A percentile compares a stretch with the other conserved stretches of the same genome.
Conservation (phyloP, 1,284 basidiomycete genomes). For the Heimioporus punctisporus region DNA sequence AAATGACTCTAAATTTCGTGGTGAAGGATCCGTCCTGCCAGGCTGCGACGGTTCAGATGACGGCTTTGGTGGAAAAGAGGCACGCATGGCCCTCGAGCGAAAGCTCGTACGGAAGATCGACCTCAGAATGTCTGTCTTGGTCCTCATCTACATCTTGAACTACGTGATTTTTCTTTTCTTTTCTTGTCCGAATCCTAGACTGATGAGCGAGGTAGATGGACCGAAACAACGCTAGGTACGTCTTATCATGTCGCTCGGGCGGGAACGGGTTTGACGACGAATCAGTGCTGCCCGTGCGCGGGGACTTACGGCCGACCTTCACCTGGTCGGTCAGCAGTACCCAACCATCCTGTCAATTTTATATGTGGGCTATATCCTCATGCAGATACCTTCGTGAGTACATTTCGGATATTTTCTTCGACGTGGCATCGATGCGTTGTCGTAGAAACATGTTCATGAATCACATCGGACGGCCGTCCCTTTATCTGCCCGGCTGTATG, state of each 20-base stretch:
- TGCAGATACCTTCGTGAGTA: slow-evolving; percentile 54
- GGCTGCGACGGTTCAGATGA: slow-evolving; percentile 25
- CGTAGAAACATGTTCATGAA: slow-evolving; percentile 75
- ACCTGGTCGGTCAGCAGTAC: slow-evolving; percentile 51
- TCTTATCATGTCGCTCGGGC: slow-evolving; percentile 11
- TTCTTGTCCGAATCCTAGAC: neutral
- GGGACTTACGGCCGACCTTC: slow-evolving; percentile 23
- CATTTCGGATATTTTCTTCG: too few species aligned
- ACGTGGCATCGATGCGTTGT: neutral
- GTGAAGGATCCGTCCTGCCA: too few species aligned
- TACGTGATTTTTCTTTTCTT: slow-evolving; percentile 36
- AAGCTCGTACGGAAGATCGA: slow-evolving; percentile 52
- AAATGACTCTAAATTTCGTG: too few species aligned
- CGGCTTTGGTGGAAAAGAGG: slow-evolving; percentile 48
- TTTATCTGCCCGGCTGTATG: slow-evolving; percentile 78
- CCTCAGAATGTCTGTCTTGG: slow-evolving; percentile 48
- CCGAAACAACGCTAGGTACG: slow-evolving; percentile 66
- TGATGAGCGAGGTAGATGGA: slow-evolving; percentile 48
- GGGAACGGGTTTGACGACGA: too few species aligned
- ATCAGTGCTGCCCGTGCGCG: slow-evolving; percentile 24
- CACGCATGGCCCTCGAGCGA: slow-evolving; percentile 43
- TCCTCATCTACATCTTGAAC: slow-evolving; percentile 58
- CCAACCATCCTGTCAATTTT: slow-evolving; percentile 73
- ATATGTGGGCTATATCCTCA: slow-evolving; percentile 69
- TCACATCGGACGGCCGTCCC: slow-evolving; percentile 70